Conservation (phyloP, 176 grass and related monocot species). For the Sorghum bicolor region DNA sequence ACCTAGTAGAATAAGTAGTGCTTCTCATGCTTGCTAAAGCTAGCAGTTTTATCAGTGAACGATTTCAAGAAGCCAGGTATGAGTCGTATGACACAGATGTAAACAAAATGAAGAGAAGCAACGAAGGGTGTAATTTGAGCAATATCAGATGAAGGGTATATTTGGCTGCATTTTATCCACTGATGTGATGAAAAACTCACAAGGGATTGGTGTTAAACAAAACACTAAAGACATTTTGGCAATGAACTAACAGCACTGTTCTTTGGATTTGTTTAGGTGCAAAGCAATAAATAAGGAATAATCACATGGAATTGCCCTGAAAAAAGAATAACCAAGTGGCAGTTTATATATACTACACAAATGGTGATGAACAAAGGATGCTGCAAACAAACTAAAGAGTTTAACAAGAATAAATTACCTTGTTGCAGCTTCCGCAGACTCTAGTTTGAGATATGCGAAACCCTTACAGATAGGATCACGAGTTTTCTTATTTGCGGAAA, state of each 20-base stretch:
- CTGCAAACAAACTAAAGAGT: background rate
- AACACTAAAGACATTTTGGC: background rate
- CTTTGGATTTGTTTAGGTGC: background rate
- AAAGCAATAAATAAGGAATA: conserved; percentile 17
- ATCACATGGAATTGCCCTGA: background rate
- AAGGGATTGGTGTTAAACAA: background rate
- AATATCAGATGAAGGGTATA: conserved; percentile 1
- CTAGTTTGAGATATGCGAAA: conserved; percentile 72
- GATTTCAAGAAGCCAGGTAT: background rate
- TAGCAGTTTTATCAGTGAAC: background rate
- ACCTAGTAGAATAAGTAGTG: background rate
- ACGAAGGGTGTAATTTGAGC: conserved; percentile 5
- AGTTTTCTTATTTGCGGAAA: conserved; percentile 79
- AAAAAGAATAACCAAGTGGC: background rate
- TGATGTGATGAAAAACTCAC: background rate
- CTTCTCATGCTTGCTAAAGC: background rate
- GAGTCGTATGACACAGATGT: background rate
- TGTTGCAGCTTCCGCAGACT: conserved; percentile 57
- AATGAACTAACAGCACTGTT: background rate
- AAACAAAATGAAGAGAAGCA: conserved; percentile 28
- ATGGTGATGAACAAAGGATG: background rate
- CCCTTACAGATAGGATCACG: conserved; percentile 95
- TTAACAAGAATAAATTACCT: conserved; percentile 44
- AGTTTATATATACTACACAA: conserved; percentile 23
- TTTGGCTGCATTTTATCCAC: background rate